Evolutionary conservation across 768 basidiomycete species (phyloP), one percentile per base, ranked within the genome.

Genomic region (Naematelia encephala): DNA sequence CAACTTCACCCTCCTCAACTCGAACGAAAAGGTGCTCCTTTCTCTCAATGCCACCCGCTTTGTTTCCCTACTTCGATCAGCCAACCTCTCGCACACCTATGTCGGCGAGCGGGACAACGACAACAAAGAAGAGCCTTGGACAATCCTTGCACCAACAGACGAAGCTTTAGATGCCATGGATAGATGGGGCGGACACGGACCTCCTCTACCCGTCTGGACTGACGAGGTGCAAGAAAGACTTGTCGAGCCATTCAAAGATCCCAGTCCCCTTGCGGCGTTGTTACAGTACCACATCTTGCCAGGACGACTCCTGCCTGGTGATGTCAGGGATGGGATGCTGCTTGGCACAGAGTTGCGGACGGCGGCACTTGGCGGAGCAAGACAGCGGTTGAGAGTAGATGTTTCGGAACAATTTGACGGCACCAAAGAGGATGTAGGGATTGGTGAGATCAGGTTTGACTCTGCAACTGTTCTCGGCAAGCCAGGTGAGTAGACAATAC

Each of bases 241-340:
- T 19, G 80, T 82, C 14, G 89, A 88, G 60, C 66, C 27, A 47
- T 51, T 51, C 39, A 47, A 60, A n/a, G 67, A 64, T 30, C 57
- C 60, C 13, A 62, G 69, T 4, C 72, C 70, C 14, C 79, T 98
- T 56, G 86, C 82, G 74, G 85, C 82, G 59, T 70, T 87, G 52
- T 78, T 98, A 42, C 81, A 86, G 67, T 98, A 98, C 72, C 96
- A 99, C 77, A 91, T 99, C 75, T 79, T 98, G 45, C 88, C 90
- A 0, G 90, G 90, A 8, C 83, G 82, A 58, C 87, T 89, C 84
- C 80, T 81, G 0, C 82, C 84, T 2, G 81, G 83, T 54, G 87
- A 91, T 62, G 80, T 98, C 29, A 79, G 81, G 39, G 81, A 90
- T 63, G 86, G 86, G 3, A 83, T 86, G 81, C 78, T 98, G 14